Evolutionary conservation across 2,329 filamentous ascomycete species (phyloP), one percentile per base, ranked within the genome.

Genomic region (Venturia pyrina): DNA sequence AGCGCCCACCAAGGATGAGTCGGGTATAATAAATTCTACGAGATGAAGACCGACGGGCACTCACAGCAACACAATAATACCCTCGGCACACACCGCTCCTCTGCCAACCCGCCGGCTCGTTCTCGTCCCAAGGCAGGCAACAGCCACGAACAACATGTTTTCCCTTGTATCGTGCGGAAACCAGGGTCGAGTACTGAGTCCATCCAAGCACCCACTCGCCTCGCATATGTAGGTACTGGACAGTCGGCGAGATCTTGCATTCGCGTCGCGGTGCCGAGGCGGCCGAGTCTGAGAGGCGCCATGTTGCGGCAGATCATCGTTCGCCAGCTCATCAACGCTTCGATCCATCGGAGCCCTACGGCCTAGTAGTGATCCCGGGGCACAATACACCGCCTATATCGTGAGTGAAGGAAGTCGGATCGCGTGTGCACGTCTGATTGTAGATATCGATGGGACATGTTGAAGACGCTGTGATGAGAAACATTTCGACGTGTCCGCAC

Each of bases 271-370:
- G 43, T 65, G 63, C 63, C 63, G 63, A 65, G 63, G 63, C 44
- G 53, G 32, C 24, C 24, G 48, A 60, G 48, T 41, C 19, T 56
- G 44, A 65, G 44, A 65, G 48, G 37, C 60, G 48, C 63, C 8
- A 41, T 43, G 64, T 53, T 63, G 57, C 62, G 44, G 66, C 60
- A 68, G 67, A 67, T 67, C 66, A 65, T 57, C 66, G 67, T 66
- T 68, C 66, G 67, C 67, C 67, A 65, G 53, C 62, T 34, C 67
- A 67, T 65, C 66, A 57, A 34, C 46, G 56, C 63, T 65, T 48
- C 43, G 64, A 66, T 63, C 65, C 61, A 44, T 37, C 44, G 40
- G 24, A 66, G 65, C 59, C 65, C 57, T 63, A 63, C 43, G 43
- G 34, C 17, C 10, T 32, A 28, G 46, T 32, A 28, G 46, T 32